Conservation (phyloP, 2,329 filamentous ascomycete species). For the Fusarium sp. region DNA sequence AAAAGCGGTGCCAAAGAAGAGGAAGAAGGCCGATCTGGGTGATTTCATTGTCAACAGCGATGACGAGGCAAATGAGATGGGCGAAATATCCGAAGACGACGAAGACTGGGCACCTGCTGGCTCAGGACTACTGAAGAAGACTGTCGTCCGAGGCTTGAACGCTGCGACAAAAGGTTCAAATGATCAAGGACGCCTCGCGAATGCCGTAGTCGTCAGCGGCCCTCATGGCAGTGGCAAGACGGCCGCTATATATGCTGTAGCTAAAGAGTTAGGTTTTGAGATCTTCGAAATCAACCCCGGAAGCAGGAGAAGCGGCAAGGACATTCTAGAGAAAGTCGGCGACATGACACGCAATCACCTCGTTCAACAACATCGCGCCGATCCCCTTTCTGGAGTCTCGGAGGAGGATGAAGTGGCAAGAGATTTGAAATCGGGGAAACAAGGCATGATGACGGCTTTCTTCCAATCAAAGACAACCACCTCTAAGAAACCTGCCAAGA, state of each 20-base stretch:
- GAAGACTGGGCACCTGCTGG: constrained; percentile 54
- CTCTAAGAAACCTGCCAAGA: constrained; percentile 45
- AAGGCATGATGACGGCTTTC: constrained; percentile 82
- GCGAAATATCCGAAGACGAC: constrained; percentile 72
- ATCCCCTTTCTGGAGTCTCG: constrained; percentile 42
- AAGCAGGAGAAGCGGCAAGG: constrained; percentile 84
- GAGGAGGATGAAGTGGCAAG: constrained; percentile 50
- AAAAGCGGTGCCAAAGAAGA: constrained; percentile 58
- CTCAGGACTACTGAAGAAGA: constrained; percentile 57
- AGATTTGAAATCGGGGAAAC: constrained; percentile 73
- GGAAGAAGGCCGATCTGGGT: constrained; percentile 78
- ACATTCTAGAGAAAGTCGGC: constrained; percentile 89
- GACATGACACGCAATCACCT: constrained; percentile 98
- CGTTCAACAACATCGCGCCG: constrained; percentile 64
- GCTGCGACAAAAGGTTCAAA: constrained; percentile 50
- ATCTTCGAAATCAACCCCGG: constrained; percentile 94
- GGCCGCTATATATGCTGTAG: constrained; percentile 88
- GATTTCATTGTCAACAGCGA: constrained; percentile 83
- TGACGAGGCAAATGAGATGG: constrained; percentile 75
- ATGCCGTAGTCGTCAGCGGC: constrained; percentile 88
- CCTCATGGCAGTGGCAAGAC: constrained; percentile 93
- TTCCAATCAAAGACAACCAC: constrained; percentile 67
- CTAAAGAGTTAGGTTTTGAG: constrained; percentile 90
- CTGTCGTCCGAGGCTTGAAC: constrained; percentile 60
- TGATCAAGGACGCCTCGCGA: constrained; percentile 64